phyloP scores from a whole-genome alignment of 805 yeast genomes.

The Hanseniaspora mollemarum region DNA sequence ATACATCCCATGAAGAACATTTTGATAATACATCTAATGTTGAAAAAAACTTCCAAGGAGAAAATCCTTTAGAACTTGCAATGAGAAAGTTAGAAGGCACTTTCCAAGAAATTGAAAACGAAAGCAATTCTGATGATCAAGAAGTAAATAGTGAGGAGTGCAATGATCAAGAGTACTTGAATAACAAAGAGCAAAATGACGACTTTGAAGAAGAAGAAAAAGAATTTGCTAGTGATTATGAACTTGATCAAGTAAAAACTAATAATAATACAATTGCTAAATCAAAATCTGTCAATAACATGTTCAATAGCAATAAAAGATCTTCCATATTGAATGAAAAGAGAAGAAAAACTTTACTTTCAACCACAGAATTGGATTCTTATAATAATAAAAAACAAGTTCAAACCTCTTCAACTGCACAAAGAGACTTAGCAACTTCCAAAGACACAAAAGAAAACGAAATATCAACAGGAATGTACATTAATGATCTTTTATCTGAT shows the following conservation, averaged over 20 bases:
- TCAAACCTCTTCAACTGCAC: conserved; percentile 7
- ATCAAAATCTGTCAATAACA: conserved; percentile 10
- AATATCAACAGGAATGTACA: conserved; percentile 17
- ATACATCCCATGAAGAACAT: conserved; percentile 18
- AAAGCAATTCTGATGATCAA: conserved; percentile 15
- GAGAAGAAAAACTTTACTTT: conserved; percentile 20
- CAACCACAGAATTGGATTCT: conserved; percentile 20
- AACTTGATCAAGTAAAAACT: conserved; percentile 5
- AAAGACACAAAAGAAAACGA: not conserved
- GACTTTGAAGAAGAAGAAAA: conserved; percentile 4
- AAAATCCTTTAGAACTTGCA: conserved; percentile 65
- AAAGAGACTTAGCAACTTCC: not conserved
- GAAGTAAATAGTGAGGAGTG: not conserved
- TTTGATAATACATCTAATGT: conserved; percentile 19
- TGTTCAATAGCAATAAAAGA: conserved; percentile 2
- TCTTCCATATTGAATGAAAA: not conserved
- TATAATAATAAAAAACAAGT: too few species aligned
- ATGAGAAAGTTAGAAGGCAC: conserved; percentile 70
- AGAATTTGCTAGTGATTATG: conserved; percentile 9
- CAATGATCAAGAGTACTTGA: not conserved
- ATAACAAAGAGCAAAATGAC: not conserved
- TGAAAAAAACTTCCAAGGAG: conserved; percentile 32
- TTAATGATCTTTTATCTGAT: conserved; percentile 22
- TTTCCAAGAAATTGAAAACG: conserved; percentile 17
- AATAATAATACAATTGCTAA: conserved; percentile 9